Evolutionary conservation across 164 flowering plant genomes (phyloP).

Genomic region (Hamamelis virginiana): DNA sequence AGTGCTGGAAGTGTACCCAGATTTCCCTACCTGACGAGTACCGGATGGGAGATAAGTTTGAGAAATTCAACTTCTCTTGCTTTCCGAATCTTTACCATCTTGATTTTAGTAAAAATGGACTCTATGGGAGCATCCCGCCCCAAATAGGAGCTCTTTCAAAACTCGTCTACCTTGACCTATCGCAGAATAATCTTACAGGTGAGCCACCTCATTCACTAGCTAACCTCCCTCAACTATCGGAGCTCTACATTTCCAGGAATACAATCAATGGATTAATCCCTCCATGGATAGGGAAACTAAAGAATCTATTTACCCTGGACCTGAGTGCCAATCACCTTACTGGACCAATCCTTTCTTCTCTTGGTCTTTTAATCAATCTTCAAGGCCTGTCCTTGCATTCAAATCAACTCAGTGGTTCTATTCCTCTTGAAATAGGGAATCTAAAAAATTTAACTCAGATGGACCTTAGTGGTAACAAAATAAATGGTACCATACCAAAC

Average conservation of each 20-base stretch:
- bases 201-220: slow-evolving; percentile 2
- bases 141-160: background rate
- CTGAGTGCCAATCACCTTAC: slow-evolving; percentile 2
- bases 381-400: too few species aligned
- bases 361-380: too few species aligned
- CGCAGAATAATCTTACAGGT: background rate
- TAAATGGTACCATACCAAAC: slow-evolving; percentile 11
- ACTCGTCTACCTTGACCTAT: background rate
- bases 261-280: slow-evolving; percentile 4
- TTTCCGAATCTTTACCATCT: background rate
- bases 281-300: background rate
- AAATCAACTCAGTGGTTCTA: background rate
- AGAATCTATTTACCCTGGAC: background rate
- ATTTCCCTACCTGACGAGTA: background rate
- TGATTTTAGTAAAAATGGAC: background rate
- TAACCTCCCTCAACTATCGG: background rate
- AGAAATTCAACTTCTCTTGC: background rate
- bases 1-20: background rate
- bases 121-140: background rate
- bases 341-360: too few species aligned
- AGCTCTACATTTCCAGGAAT: slow-evolving; percentile 1
- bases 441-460: background rate
- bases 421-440: slow-evolving; percentile 2
- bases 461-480: background rate
- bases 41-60: background rate